A percentile compares a stretch with the other conserved stretches of the same genome.
Conservation (phyloP, 2,329 filamentous ascomycete species). For the Neopestalotiopsis clavispora region DNA sequence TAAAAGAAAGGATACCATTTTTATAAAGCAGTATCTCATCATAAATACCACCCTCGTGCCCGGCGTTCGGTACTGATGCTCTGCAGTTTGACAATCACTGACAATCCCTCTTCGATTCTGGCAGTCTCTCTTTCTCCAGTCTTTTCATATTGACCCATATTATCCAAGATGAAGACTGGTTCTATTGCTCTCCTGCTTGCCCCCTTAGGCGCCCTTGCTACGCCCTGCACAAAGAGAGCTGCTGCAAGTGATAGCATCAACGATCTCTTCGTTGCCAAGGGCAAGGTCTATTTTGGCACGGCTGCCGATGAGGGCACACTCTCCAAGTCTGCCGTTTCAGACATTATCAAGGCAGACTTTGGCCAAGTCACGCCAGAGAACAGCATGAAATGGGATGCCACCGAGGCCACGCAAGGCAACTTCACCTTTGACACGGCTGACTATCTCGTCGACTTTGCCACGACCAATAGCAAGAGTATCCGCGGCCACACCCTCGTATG, state of each 20-base stretch:
- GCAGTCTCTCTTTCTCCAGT: neutral
- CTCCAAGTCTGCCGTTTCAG: conserved; percentile 50
- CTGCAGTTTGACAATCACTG: neutral
- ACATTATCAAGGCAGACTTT: conserved; percentile 65
- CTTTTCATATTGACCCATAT: neutral
- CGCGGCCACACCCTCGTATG: conserved; percentile 72
- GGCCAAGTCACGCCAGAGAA: conserved; percentile 72
- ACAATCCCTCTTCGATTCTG: neutral
- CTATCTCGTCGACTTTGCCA: conserved; percentile 63
- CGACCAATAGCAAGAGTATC: conserved; percentile 58
- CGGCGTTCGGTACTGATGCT: no score
- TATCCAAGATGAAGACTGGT: neutral
- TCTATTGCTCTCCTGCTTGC: neutral
- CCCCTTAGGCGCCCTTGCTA: neutral
- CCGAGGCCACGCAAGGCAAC: conserved; percentile 41
- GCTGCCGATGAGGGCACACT: conserved; percentile 60
- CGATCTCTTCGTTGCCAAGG: conserved; percentile 60
- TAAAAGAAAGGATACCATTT: no score
- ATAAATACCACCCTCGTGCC: no score
- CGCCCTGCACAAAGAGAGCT: neutral
- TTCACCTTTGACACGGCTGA: conserved; percentile 67
- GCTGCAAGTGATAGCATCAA: conserved; percentile 43
- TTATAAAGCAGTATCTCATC: no score
- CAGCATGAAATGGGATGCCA: conserved; percentile 71
- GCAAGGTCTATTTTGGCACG: conserved; percentile 70